Evolutionary conservation across 2,329 filamentous ascomycete genomes (phyloP), one percentile per base, ranked within the genome.

Genomic region (Corniculantispora saksenae): DNA sequence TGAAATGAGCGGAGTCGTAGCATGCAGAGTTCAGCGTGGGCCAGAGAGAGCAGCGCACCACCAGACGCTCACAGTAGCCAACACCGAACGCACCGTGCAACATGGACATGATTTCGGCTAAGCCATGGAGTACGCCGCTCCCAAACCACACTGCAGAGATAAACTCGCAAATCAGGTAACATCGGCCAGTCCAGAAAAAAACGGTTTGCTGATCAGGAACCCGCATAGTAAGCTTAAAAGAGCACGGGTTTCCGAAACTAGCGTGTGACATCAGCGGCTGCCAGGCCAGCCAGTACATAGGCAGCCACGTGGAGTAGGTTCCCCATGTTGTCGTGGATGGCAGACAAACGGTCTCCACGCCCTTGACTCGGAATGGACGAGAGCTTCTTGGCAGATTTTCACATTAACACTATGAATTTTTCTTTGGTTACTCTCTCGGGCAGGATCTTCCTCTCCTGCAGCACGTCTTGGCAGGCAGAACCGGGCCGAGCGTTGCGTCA

Each of bases 181-280:
- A 19, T 38, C 19, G n/a, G n/a, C n/a, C n/a, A 4, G 38, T 55
- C 38, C n/a, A 32, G 53, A 10, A n/a, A 27, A 45, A 57, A 45
- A 21, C n/a, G 54, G n/a, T 29, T 47, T 21, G 58, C 25, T 55
- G 50, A 62, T 62, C 60, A 53, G 48, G 59, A 62, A 62, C 60
- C 60, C 60, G 50, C 50, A 15, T 10, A 25, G 10, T 62, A 62
- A 62, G 60, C 48, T 62, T 62, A 62, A 62, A 40, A 40, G 15
- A 6, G 29, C 19, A 29, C 35, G 9, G 15, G 35, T 15, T 38
- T 62, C 19, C 13, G 50, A 58, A 57, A 38, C 35, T 50, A 45
- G 40, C 15, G 61, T n/a, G 62, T 64, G 62, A 64, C 62, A 58
- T 64, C 62, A 59, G 55, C 29, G 62, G 62, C 62, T 64, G 45